Evolutionary conservation across 106 monocot genomes (phyloP), one percentile per base, ranked within the genome.

Genomic region (Triglochin maritima): DNA sequence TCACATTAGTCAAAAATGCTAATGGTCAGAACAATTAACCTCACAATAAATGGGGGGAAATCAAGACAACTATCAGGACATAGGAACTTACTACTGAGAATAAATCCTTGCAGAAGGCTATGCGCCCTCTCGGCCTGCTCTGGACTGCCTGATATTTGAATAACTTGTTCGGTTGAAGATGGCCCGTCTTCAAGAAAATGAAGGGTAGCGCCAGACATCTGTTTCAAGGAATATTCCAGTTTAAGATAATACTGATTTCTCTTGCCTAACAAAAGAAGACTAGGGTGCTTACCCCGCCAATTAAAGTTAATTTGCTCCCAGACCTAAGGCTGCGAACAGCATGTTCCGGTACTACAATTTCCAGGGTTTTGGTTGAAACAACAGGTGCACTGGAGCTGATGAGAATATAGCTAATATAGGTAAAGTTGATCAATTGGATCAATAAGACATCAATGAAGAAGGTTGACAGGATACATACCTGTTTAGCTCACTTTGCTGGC

Each of bases 111-210:
- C 43, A 96, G 91, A 55, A 96, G 80, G 67, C 85, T 96, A 65
- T 96, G 86, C 56, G 96, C 96, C 76, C 79, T 88, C 62, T 86
- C 86, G 70, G 91, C 79, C 80, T 96, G 96, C 58, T 91, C 96
- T 15, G 91, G 91, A 54, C 74, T 91, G 74, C 96, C 96, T 43
- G 88, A 88, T 82, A 96, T 96, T 72, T 75, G 65, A 75, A 96
- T 88, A 74, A 88, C 64, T 66, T 84, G 88, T 56, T 84, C 82
- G 17, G 74, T 69, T 55, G 65, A 56, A 4, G 92, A 92, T 46
- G 86, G 69, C 69, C 73, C 67, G 50, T 86, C 98, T 58, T 88
- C 88, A 13, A 86, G 60, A 56, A 92, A 79, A 41, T 62, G 82
- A 51, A 98, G 80, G 49, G 72, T 80, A 46, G 98, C 92, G 69